phyloP scores from a whole-genome alignment of 768 basidiomycete species.

The Podaxis sp. region DNA sequence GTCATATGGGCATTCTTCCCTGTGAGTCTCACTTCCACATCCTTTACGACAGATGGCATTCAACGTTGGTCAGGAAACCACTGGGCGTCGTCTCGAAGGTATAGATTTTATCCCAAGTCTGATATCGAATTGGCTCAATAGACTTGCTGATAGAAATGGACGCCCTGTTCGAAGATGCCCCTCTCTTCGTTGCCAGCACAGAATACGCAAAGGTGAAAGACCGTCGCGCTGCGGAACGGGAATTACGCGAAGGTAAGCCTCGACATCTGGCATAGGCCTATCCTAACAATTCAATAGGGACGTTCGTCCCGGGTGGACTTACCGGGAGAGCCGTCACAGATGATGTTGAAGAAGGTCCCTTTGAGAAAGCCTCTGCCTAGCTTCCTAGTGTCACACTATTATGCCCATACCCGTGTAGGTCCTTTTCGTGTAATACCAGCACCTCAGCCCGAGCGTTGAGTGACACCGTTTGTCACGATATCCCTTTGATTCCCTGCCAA shows the following conservation, averaged over 20 bases:
- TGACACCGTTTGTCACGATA: neutral
- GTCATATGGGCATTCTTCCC: conserved; percentile 45
- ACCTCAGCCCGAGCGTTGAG: no score
- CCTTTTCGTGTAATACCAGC: no score
- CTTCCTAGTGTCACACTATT: no score
- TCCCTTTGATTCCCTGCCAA: neutral
- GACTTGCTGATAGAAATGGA: conserved; percentile 37
- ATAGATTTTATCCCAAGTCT: neutral
- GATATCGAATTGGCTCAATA: neutral
- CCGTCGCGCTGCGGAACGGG: conserved; percentile 32
- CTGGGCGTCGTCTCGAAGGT: conserved; percentile 42
- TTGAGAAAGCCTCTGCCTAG: no score
- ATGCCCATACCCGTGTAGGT: no score
- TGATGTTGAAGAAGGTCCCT: neutral
- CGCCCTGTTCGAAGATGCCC: conserved; percentile 36
- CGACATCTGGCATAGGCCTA: neutral
- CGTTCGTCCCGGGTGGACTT: conserved; percentile 23
- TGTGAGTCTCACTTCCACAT: conserved; percentile 18
- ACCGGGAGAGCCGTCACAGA: conserved; percentile 13
- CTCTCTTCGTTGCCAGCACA: conserved; percentile 36
- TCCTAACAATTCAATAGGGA: conserved; percentile 12
- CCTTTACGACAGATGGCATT: neutral
- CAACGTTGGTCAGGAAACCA: conserved; percentile 33
- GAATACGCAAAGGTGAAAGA: conserved; percentile 34
- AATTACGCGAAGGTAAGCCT: conserved; percentile 35